Evolutionary conservation across 2,329 filamentous ascomycete genomes (phyloP).

Genomic region (Cladorrhinum sp.): DNA sequence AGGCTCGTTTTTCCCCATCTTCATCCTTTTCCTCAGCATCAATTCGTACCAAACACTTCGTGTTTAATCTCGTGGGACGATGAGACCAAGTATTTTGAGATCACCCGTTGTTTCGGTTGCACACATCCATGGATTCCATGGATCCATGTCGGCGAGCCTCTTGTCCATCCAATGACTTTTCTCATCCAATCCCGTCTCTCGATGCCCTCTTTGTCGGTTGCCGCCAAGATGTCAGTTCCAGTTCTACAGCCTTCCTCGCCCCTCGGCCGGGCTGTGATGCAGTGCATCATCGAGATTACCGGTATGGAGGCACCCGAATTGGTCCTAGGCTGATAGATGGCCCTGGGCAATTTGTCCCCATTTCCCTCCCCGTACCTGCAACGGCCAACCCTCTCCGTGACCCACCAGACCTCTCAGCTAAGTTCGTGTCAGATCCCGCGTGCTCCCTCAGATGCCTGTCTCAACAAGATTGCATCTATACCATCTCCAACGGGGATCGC

Average conservation of each 20-base stretch:
- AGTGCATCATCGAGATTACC: neutral
- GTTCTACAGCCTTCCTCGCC: slow-evolving; percentile 2
- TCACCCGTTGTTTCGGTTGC: neutral
- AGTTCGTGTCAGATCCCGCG: slow-evolving; percentile 1
- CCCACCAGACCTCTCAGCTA: slow-evolving; percentile 1
- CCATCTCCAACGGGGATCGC: slow-evolving; percentile 1
- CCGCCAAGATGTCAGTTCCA: slow-evolving; percentile 2
- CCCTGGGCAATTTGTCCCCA: neutral
- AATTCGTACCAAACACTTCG: neutral
- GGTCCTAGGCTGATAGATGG: neutral
- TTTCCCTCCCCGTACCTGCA: neutral
- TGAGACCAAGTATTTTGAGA: neutral
- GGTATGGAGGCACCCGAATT: neutral
- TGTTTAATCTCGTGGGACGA: neutral
- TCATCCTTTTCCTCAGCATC: neutral
- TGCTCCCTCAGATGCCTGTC: neutral
- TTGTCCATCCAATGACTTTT: neutral
- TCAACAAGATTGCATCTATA: slow-evolving; percentile 1
- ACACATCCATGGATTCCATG: neutral
- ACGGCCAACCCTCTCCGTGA: neutral
- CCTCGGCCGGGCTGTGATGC: neutral
- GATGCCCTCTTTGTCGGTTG: neutral
- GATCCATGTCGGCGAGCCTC: neutral
- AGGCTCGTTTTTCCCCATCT: neutral
- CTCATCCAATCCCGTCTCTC: neutral